These are phyloP conservation scores for Delphinella strobiligena DNA, from an alignment of 2,329 filamentous ascomycete species.

Conservation along the genomic window DNA sequence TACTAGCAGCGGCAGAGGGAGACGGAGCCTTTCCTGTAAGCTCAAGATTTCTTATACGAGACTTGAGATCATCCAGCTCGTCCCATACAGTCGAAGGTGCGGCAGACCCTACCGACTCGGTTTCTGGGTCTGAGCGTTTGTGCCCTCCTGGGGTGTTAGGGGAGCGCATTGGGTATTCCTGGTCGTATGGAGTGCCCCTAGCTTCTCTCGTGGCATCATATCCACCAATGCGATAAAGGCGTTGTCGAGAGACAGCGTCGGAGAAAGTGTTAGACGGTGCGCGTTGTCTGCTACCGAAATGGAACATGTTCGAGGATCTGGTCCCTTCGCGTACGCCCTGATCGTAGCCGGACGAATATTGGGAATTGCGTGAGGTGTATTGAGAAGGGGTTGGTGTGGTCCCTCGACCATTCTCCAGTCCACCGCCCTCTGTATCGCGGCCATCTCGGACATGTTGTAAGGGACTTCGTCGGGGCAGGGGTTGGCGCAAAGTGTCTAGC, in stretches of 20 bases:
- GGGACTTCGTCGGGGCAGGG: not conserved
- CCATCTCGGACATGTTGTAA: not conserved
- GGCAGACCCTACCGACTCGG: slow-evolving; percentile 79
- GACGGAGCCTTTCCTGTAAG: slow-evolving; percentile 76
- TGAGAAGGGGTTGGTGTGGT: not conserved
- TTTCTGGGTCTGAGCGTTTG: slow-evolving; percentile 37
- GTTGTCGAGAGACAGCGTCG: slow-evolving; percentile 4
- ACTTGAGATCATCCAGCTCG: slow-evolving; percentile 90
- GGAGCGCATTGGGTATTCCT: not conserved
- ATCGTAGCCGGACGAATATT: not conserved
- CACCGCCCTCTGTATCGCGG: too few species aligned
- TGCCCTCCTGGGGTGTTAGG: slow-evolving; percentile 18
- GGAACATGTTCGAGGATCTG: slow-evolving; percentile 3
- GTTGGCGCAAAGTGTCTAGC: not conserved
- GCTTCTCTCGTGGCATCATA: slow-evolving; percentile 1
- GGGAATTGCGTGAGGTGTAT: not conserved
- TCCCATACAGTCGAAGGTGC: slow-evolving; percentile 95
- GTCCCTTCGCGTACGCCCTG: slow-evolving; percentile 5
- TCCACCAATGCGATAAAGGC: slow-evolving; percentile 5
- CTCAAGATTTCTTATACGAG: slow-evolving; percentile 80
- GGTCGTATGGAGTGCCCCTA: not conserved
- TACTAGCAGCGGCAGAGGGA: slow-evolving; percentile 71
- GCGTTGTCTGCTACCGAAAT: slow-evolving; percentile 2
- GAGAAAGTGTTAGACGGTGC: not conserved
- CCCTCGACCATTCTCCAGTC: not conserved